Evolutionary conservation across 2,329 filamentous ascomycete species (phyloP), one percentile per base, ranked within the genome.

Genomic region (Colletotrichum scovillei): DNA sequence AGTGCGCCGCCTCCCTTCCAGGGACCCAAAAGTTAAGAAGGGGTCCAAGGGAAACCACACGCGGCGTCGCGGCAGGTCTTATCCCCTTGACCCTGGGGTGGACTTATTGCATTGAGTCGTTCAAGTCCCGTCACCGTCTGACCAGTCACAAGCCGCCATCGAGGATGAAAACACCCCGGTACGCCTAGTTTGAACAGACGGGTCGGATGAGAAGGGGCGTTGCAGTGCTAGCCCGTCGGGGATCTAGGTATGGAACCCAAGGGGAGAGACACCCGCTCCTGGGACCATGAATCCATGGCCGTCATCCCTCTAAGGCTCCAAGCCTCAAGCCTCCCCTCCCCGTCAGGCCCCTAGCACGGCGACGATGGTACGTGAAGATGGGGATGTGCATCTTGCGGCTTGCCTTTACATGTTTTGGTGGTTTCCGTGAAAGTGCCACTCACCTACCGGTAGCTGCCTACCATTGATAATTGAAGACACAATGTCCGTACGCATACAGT

Each of bases 371-470:
- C 42, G 65, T 30, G 42, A 58, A 72, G 66, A 71, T 72, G 72
- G 74, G 55, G 49, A 75, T 74, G 63, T 67, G 58, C 63, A 71
- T 68, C 64, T 75, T 68, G 58, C 63, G 67, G 65, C 60, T 75
- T 68, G 72, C 74, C 72, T 72, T 72, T 69, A 72, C 62, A 72
- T 74, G 63, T 67, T 63, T 67, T 75, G 49, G 60, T 59, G 74
- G 67, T 69, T 75, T 69, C 49, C 64, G 49, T 57, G 72, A 74
- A 69, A 72, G 74, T 74, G 60, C 63, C 74, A 72, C 66, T 58
- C 46, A 73, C 62, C 62, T 6, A 28, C 5, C 5, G 26, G 26
- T 28, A 32, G 32, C 57, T 56, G 46, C 59, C 14, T 56, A 14
- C 42, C 8, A 49, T 65, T 57, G 32, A 70, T 73, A 55, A 59